Percentiles rank a stretch among this genome's conserved stretches.
These are phyloP conservation scores for Nitzschia palea DNA, from an alignment of 108 stramenopile genomes.

Conservation along the genomic window DNA sequence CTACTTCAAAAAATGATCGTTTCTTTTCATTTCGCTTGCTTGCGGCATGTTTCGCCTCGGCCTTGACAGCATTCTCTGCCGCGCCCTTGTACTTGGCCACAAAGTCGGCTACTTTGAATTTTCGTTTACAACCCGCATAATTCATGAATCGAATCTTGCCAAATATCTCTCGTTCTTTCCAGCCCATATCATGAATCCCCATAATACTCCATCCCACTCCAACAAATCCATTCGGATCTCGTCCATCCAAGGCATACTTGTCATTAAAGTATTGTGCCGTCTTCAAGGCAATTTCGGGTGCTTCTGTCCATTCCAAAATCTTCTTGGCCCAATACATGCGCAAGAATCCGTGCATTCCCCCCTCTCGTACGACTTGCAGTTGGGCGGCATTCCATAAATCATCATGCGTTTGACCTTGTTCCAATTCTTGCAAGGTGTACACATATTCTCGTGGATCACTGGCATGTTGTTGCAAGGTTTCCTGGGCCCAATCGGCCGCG, in stretches of 20 bases:
- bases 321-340: conserved; percentile 99
- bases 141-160: conserved; percentile 99
- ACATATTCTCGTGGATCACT: conserved; percentile 83
- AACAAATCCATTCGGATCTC: conserved; percentile 97
- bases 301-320: conserved; percentile 95
- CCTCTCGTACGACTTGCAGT: conserved; percentile 85
- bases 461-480: conserved; percentile 83
- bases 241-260: conserved; percentile 94
- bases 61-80: conserved; percentile 63
- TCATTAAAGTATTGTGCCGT: conserved; percentile 96
- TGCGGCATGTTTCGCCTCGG: conserved; percentile 25
- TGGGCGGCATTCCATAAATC: conserved; percentile 99
- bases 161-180: conserved; percentile 89
- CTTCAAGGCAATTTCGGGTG: conserved; percentile 83
- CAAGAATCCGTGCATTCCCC: conserved; percentile 98
- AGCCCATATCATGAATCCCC: conserved; percentile 96
- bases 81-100: conserved; percentile 71
- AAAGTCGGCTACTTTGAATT: conserved; percentile 91
- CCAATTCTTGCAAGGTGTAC: conserved; percentile 86
- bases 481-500: conserved; percentile 93
- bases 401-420: conserved; percentile 89
- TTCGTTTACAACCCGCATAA: conserved; percentile 93
- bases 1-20: too few species aligned
- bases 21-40: conserved; percentile 9
- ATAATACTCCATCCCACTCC: conserved; percentile 97